Base-by-base conservation (phyloP, 2,329 filamentous ascomycete species). In the Macrophomina tecta region DNA sequence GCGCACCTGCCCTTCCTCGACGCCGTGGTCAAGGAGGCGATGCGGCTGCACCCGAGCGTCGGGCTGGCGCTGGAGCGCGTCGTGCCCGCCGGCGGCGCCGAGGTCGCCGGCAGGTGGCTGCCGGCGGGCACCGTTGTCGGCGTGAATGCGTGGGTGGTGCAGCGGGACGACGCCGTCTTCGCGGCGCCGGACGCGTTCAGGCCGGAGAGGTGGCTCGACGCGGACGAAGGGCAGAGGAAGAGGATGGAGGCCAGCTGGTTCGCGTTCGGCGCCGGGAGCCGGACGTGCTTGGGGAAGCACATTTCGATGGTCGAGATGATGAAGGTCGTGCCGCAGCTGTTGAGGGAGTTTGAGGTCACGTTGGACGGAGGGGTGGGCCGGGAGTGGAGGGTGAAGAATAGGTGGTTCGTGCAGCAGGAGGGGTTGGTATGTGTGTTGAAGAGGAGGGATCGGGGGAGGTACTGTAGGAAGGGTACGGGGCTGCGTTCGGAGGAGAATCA, bases 21-120 rank as follows among this genome's bases (percentile, higher is more conserved):
- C 66, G 82, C 82, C 5, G 82, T 80, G 68, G 80, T 83, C 70
- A 82, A 82, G 69, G 82, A 84, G 70, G 80, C 77, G 1, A 72
- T 83, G 1, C 77, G 82, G 18, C 78, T 83, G 64, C 82, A 82
- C 62, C 81, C 81, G 0, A 73, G 75, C 3, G 68, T 77, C 1
- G 74, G 73, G 9, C 73, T 74, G 34, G 70, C 76, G 23, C 64
- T 77, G 4, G 75, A 76, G 58, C 76, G 77, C 45, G 68, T 76
- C 0, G 75, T 77, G 0, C 76, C 75, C 6, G 28, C 70, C 2
- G 64, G 51, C 34, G 76, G 75, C 7, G 74, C 73, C 32, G 69
- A 66, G 1, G 65, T 77, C 16, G 36, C 70, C 4, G 65, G 72
- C 34, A 74, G 74, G 65, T 69, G 69, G 2, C 66, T 69, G 4